Evolutionary conservation across 2,329 filamentous ascomycete species (phyloP).

Genomic region (Escovopsis weberi): DNA sequence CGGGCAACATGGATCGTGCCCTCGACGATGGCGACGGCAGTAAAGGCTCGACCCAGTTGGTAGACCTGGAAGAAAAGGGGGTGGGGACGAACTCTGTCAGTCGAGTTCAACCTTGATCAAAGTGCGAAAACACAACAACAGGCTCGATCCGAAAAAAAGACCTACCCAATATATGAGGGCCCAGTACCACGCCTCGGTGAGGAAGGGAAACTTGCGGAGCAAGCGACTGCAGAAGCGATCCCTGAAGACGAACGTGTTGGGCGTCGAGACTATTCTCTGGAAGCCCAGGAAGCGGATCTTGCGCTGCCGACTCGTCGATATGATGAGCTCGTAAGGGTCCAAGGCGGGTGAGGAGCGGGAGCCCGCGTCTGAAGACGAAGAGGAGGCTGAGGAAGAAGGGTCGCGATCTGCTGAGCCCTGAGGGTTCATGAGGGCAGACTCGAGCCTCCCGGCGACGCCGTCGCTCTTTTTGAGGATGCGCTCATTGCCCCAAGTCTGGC

Average conservation of each 20-base stretch:
- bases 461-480: conserved; percentile 16
- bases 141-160: conserved; percentile 1
- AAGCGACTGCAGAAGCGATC: conserved; percentile 29
- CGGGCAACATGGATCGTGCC: conserved; percentile 54
- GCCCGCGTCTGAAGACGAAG: conserved; percentile 8
- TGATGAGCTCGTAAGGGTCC: conserved; percentile 11
- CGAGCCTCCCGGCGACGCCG: conserved; percentile 12
- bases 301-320: conserved; percentile 14
- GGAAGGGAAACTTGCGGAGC: conserved; percentile 53
- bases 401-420: too few species aligned
- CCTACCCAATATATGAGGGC: conserved; percentile 62
- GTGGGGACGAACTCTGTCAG: not conserved
- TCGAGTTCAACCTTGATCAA: not conserved
- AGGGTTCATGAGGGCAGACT: conserved; percentile 12
- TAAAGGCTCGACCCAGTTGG: conserved; percentile 58
- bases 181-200: conserved; percentile 68
- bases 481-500: conserved; percentile 8
- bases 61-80: conserved; percentile 39
- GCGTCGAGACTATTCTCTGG: conserved; percentile 16
- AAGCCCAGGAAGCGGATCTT: conserved; percentile 20
- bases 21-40: conserved; percentile 52
- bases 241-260: conserved; percentile 19
- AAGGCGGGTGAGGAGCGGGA: conserved; percentile 14
- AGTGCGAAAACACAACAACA: not conserved
- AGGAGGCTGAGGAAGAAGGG: conserved; percentile 4